Evolutionary conservation across 768 basidiomycete species (phyloP).

Genomic region (Lentinula raphanica): DNA sequence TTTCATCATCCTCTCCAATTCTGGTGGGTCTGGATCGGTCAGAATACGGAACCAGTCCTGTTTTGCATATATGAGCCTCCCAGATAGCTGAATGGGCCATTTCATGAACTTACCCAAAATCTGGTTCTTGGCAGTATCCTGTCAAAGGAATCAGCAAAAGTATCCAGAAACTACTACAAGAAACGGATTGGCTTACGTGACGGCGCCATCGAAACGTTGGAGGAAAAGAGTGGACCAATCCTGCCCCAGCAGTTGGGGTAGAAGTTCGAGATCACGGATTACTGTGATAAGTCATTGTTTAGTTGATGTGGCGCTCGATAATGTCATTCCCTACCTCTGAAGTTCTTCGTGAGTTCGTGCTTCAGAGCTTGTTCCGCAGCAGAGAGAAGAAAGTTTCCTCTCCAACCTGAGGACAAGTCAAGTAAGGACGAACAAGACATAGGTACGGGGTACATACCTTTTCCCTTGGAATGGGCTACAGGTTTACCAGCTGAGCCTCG

Average conservation of each 20-base stretch:
- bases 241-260: slow-evolving; percentile 87
- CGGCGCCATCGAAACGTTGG: slow-evolving; percentile 85
- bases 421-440: not conserved
- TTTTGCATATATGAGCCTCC: slow-evolving; percentile 1
- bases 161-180: slow-evolving; percentile 15
- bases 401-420: slow-evolving; percentile 58
- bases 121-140: slow-evolving; percentile 87
- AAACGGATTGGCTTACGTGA: slow-evolving; percentile 58
- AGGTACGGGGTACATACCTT: slow-evolving; percentile 45
- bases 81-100: slow-evolving; percentile 2
- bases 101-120: slow-evolving; percentile 47
- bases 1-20: slow-evolving; percentile 81
- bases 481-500: slow-evolving; percentile 87
- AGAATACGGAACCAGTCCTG: slow-evolving; percentile 84
- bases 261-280: slow-evolving; percentile 91
- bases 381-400: slow-evolving; percentile 89
- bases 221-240: slow-evolving; percentile 98
- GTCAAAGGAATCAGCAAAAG: slow-evolving; percentile 19
- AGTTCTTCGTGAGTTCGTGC: slow-evolving; percentile 93
- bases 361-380: slow-evolving; percentile 95
- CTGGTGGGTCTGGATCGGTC: slow-evolving; percentile 74
- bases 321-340: slow-evolving; percentile 48
- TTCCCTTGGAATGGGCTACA: slow-evolving; percentile 90
- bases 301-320: not conserved
- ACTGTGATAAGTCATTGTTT: slow-evolving; percentile 36